Conservation (phyloP, 1,284 basidiomycete genomes). For the Anthracocystis setariae region DNA sequence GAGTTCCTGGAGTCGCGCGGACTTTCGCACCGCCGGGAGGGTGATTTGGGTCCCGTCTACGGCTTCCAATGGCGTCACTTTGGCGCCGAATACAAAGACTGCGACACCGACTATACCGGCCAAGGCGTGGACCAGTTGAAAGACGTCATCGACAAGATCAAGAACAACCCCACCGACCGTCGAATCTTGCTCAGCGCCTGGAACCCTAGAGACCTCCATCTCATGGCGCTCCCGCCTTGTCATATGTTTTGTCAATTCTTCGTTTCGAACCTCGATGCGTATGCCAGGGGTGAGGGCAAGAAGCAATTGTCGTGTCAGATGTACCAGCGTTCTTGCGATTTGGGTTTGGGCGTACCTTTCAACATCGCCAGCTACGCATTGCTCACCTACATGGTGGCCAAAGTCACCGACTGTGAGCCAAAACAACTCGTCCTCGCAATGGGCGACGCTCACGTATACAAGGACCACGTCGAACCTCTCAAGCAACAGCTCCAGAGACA, state of each 20-base stretch:
- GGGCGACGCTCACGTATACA: constrained; percentile 96
- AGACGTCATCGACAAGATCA: constrained; percentile 90
- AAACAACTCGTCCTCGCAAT: constrained; percentile 89
- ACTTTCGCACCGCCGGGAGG: constrained; percentile 82
- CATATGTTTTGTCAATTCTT: constrained; percentile 99
- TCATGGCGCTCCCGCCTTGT: constrained; percentile 97
- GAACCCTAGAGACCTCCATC: constrained; percentile 92
- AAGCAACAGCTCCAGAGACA: constrained; percentile 80
- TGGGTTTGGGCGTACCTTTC: constrained; percentile 92
- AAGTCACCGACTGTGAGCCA: constrained; percentile 84
- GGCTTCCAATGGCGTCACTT: constrained; percentile 99
- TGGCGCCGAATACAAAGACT: constrained; percentile 86
- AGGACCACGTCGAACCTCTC: constrained; percentile 88
- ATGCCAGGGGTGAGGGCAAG: constrained; percentile 47
- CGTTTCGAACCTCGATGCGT: constrained; percentile 73
- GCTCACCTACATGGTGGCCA: constrained; percentile 94
- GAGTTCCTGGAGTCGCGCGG: constrained; percentile 87
- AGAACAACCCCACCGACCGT: constrained; percentile 89
- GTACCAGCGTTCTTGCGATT: constrained; percentile 97
- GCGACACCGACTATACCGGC: constrained; percentile 80
- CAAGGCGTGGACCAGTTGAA: constrained; percentile 92
- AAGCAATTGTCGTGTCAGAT: constrained; percentile 83
- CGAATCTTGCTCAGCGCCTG: constrained; percentile 96
- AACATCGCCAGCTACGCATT: constrained; percentile 98
- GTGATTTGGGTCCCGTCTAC: constrained; percentile 95